Base-by-base conservation (phyloP, 495 filamentous ascomycete species). In the Pyrenopolyporus hunteri region DNA sequence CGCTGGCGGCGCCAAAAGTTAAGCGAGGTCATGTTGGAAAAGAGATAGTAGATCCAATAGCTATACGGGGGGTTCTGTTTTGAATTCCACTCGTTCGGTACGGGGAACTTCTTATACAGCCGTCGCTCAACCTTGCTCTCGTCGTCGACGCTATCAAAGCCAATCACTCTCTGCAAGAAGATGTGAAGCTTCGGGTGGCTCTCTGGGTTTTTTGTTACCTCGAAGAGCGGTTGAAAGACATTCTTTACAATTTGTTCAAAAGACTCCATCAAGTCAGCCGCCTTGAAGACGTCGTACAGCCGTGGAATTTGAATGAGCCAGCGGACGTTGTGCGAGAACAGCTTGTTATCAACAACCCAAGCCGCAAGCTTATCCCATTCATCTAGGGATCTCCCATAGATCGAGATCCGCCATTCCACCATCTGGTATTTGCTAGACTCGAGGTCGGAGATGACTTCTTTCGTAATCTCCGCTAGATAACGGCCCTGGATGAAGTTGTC, bases 371-470 rank as follows among this genome's bases (percentile, higher is more conserved):
- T 98, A 71, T 98, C 93, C 94, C 94, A 98, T 73, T 98, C 94
- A 58, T 96, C 89, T 22, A 94, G 76, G 4, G 89, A 87, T 71
- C 90, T 87, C 47, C 94, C 94, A 70, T 98, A 98, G 57, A 98
- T 92, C 9, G 92, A 96, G 51, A 98, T 94, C 13, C 94, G 90
- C 91, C 95, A 98, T 78, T 98, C 94, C 4, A 93, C 95, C 90
- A 98, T 96, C 73, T 98, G 94, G 69, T 98, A 98, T 71, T 98
- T 98, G 83, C 93, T 97, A 26, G 93, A 93, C 73, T 98, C 94
- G 14, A 98, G 78, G 76, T 98, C 94, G n/a, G 91, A 85, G 22
- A 98, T 97, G 32, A 98, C 94, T 71, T 98, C 94, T 68, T 94
- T 94, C 6, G 95, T 98, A 36, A 98, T 95, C 68, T 98, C 94